Conservation (phyloP, 2,329 filamentous ascomycete species). For the Colletotrichum sp. region DNA sequence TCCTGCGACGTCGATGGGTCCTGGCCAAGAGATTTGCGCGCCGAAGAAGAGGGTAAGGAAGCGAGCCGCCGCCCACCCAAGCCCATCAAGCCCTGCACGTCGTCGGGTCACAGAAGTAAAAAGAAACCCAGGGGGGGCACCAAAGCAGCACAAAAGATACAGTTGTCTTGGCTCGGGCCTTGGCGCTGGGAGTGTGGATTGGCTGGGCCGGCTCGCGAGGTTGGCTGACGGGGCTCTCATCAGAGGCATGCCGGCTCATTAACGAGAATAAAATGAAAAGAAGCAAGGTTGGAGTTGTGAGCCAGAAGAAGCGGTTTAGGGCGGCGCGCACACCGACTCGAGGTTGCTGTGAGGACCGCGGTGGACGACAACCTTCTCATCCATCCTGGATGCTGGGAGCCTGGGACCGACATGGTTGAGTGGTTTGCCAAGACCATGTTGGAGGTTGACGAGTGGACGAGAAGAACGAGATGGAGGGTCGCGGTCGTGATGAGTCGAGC, state of each 20-base stretch:
- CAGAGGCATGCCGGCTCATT: slow-evolving; percentile 3
- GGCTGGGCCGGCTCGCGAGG: neutral
- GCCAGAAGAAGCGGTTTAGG: neutral
- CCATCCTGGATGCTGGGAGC: neutral
- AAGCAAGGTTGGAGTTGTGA: slow-evolving; percentile 4
- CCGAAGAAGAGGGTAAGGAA: slow-evolving; percentile 1
- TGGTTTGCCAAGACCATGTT: slow-evolving; percentile 12
- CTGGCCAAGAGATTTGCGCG: slow-evolving; percentile 15
- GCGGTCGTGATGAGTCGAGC: slow-evolving; percentile 5
- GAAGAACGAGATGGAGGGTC: slow-evolving; percentile 1
- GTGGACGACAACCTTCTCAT: neutral
- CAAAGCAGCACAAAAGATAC: neutral
- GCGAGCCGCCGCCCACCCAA: neutral
- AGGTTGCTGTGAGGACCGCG: neutral
- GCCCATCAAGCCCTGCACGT: neutral
- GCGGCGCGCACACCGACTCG: slow-evolving; percentile 14
- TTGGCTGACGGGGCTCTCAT: neutral
- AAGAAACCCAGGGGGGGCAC: neutral
- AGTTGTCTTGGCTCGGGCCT: slow-evolving; percentile 6
- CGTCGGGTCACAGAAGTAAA: neutral
- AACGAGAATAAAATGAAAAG: slow-evolving; percentile 16
- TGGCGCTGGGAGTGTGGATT: slow-evolving; percentile 20
- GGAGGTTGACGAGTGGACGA: slow-evolving; percentile 11
- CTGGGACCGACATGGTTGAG: neutral
- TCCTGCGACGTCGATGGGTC: slow-evolving; percentile 9